A percentile compares a stretch with the other conserved stretches of the same genome.
phyloP scores from a whole-genome alignment of 257 asterid genomes.

The Sherardia arvensis region DNA sequence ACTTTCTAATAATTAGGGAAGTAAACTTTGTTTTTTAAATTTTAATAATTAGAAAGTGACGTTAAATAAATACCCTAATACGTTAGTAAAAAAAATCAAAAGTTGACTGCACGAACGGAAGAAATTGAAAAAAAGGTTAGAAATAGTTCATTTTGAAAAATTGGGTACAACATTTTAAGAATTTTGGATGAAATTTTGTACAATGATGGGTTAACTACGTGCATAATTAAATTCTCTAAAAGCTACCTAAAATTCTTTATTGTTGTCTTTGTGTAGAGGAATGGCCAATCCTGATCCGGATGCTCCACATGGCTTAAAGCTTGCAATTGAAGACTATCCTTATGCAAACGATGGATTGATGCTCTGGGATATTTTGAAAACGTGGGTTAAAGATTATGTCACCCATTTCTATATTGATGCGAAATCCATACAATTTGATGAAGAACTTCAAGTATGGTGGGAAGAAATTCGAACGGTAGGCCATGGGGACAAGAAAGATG shows the following conservation, averaged over 20 bases:
- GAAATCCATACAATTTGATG: conserved; percentile 28
- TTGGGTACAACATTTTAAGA: too few relatives aligned
- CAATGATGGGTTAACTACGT: too few relatives aligned
- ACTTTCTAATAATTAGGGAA: too few relatives aligned
- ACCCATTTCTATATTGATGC: conserved; percentile 36
- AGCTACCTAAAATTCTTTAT: not conserved
- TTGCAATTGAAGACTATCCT: conserved; percentile 71
- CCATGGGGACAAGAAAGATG: conserved; percentile 66
- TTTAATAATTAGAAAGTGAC: too few relatives aligned
- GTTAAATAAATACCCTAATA: too few relatives aligned
- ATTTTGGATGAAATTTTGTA: too few relatives aligned
- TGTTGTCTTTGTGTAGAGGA: conserved; percentile 35
- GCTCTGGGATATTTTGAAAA: conserved; percentile 59
- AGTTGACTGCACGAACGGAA: too few relatives aligned
- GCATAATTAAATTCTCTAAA: not conserved
- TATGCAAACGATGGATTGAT: conserved; percentile 69
- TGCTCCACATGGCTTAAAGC: conserved; percentile 59
- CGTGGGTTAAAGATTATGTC: conserved; percentile 66
- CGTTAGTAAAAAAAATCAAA: too few relatives aligned
- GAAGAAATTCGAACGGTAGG: conserved; percentile 54
- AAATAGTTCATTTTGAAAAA: too few relatives aligned
- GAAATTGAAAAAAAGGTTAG: too few relatives aligned
- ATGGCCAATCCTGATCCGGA: conserved; percentile 65
- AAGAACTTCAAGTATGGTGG: conserved; percentile 82
- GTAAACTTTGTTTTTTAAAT: too few relatives aligned